Evolutionary conservation across 148 eudicot genomes (phyloP).

Genomic region (Linanthus parryae): DNA sequence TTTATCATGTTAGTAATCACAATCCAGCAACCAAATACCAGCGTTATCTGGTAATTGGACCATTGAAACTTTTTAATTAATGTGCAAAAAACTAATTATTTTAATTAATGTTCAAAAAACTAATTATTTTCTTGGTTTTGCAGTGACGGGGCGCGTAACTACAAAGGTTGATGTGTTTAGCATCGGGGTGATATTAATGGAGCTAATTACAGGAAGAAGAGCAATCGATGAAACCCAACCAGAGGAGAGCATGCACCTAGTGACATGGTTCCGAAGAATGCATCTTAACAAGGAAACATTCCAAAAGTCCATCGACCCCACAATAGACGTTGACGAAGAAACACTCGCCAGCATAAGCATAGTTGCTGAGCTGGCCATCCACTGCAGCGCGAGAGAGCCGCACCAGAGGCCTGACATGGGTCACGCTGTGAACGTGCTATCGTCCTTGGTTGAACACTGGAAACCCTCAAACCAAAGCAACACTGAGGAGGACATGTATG

Average conservation of each 20-base stretch:
- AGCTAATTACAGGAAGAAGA: constrained; percentile 78
- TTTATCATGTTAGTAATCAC: no score
- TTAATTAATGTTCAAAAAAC: no score
- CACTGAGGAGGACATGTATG: constrained; percentile 70
- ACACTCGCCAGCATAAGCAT: constrained; percentile 73
- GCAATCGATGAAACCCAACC: constrained; percentile 94
- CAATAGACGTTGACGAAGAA: constrained; percentile 65
- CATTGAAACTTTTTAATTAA: no score
- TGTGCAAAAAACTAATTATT: no score
- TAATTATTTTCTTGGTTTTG: no score
- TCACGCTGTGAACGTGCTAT: constrained; percentile 79
- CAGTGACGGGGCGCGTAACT: constrained; percentile 93
- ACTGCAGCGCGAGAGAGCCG: constrained; percentile 93
- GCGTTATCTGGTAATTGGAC: no score
- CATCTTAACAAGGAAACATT: constrained; percentile 84
- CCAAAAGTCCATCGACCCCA: constrained; percentile 77
- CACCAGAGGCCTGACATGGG: constrained; percentile 98
- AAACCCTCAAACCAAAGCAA: constrained; percentile 51
- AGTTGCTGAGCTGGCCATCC: constrained; percentile 91
- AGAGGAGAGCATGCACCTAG: constrained; percentile 92
- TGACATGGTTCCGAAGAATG: constrained; percentile 92
- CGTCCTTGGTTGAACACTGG: constrained; percentile 89
- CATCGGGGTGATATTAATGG: constrained; percentile 88
- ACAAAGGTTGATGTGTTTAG: constrained; percentile 91
- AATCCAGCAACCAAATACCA: no score